These are phyloP conservation scores for Yamadazyma songkhlaensis DNA, from an alignment of 1,139 yeast species.

Conservation along the genomic window DNA sequence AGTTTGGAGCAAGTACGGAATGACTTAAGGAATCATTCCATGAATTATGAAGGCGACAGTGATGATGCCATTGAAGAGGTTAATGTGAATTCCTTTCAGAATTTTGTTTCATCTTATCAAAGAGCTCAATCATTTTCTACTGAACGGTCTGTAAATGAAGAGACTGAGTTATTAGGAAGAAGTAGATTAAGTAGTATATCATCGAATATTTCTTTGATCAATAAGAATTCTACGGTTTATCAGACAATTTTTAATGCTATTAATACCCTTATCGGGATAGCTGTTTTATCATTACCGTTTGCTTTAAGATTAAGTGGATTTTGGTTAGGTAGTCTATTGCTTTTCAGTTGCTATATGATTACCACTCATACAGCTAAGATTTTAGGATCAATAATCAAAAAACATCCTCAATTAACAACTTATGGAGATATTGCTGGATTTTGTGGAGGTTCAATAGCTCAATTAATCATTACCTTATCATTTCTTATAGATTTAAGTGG, in stretches of 20 bases:
- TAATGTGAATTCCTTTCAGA: constrained; percentile 59
- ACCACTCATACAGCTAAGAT: constrained; percentile 70
- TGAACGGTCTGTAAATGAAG: constrained; percentile 12
- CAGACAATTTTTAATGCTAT: constrained; percentile 88
- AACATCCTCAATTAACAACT: constrained; percentile 29
- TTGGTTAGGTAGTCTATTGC: constrained; percentile 58
- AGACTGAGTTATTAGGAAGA: constrained; percentile 7
- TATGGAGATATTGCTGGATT: constrained; percentile 47
- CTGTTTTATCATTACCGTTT: constrained; percentile 77
- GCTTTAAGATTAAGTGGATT: constrained; percentile 82
- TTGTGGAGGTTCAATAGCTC: constrained; percentile 43
- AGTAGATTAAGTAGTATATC: constrained; percentile 17
- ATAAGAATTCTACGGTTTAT: constrained; percentile 57
- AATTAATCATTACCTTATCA: constrained; percentile 62
- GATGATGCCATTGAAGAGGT: constrained; percentile 3
- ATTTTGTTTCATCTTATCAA: constrained; percentile 75
- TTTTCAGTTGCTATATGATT: constrained; percentile 55
- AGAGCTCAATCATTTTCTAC: constrained; percentile 67
- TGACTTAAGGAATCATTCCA: not conserved
- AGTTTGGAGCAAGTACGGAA: constrained; percentile 1
- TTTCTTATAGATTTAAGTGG: constrained; percentile 79
- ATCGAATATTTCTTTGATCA: constrained; percentile 12
- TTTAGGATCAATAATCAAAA: constrained; percentile 31
- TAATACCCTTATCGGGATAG: constrained; percentile 83
- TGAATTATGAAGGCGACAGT: not conserved